Evolutionary conservation across 2,329 filamentous ascomycete species (phyloP), one percentile per base, ranked within the genome.

Genomic region (Fusarium coffeatum): DNA sequence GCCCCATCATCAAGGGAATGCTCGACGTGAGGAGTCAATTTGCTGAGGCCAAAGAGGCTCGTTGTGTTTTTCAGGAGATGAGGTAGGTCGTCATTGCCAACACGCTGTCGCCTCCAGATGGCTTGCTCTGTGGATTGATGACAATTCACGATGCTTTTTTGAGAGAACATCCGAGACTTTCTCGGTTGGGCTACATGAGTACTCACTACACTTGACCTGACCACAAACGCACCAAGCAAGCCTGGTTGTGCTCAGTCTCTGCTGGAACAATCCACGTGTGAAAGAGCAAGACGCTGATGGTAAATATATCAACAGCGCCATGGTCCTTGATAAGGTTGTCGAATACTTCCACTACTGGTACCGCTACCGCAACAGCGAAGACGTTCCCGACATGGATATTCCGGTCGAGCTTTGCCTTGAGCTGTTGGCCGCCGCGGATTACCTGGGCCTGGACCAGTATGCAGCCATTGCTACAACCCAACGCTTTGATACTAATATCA

Each of bases 341-440:
- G 91, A 94, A 80, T 95, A 94, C 80, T 90, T 94, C 67, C 92
- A 93, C 77, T 94, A 94, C 83, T 92, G 92, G 83, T 90, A 93
- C 80, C 90, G 90, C 75, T 86, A 93, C 80, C 86, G 86, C 54
- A 87, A 93, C 71, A 84, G 84, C 71, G 89, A 90, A 72, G 89
- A 93, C 73, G 91, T 94, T 22, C 89, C 90, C 7, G 92, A 95
- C 75, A 91, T 94, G 89, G 91, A 94, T 18, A 90, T 94, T 62
- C 92, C 92, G 15, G 88, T 92, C 30, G 92, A 94, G 81, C 83
- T 94, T 51, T 94, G 92, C 73, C 84, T 95, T 45, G 92, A 94
- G 81, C 79, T 95, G 64, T 81, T 95, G 69, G 90, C 92, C 82
- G 92, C 92, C 16, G 91, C 92, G 27, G 92, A 94, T 80, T 95